phyloP scores from a whole-genome alignment of 2,329 filamentous ascomycete genomes.

The Fonsecaea monophora region DNA sequence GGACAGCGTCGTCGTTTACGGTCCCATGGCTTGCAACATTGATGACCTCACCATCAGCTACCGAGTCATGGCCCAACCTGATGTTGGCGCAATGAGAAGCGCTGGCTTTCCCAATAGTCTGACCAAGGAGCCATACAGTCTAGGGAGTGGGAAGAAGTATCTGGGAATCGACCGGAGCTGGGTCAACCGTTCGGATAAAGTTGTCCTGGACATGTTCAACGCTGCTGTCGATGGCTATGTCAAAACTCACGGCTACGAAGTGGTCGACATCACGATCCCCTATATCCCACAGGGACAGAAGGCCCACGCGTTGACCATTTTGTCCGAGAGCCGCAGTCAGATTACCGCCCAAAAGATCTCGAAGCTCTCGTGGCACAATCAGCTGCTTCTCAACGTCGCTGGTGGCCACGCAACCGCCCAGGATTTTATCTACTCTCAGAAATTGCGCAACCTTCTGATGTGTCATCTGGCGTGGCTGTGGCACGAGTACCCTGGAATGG shows the following conservation, averaged over 20 bases:
- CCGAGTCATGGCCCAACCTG: constrained; percentile 75
- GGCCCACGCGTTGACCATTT: constrained; percentile 78
- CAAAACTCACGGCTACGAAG: constrained; percentile 46
- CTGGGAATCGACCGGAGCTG: constrained; percentile 74
- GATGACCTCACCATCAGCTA: constrained; percentile 83
- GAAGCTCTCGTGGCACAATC: constrained; percentile 37
- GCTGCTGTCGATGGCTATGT: constrained; percentile 64
- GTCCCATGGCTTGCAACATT: constrained; percentile 77
- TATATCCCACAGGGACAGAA: constrained; percentile 72
- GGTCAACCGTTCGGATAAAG: constrained; percentile 71
- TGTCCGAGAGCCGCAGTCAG: constrained; percentile 69
- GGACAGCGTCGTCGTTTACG: constrained; percentile 70
- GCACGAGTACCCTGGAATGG: constrained; percentile 71
- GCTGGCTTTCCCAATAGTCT: constrained; percentile 63
- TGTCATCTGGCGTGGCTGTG: constrained; percentile 76
- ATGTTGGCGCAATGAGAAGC: constrained; percentile 56
- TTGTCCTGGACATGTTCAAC: constrained; percentile 68
- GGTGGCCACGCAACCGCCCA: constrained; percentile 68
- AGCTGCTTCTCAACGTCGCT: constrained; percentile 67
- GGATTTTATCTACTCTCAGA: constrained; percentile 76
- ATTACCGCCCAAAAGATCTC: constrained; percentile 55
- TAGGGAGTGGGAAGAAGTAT: constrained; percentile 57
- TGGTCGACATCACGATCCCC: constrained; percentile 60
- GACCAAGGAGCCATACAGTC: constrained; percentile 50
- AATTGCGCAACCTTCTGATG: constrained; percentile 79